Evolutionary conservation across 2,329 filamentous ascomycete species (phyloP).

Genomic region (Verticillium tricorpus): DNA sequence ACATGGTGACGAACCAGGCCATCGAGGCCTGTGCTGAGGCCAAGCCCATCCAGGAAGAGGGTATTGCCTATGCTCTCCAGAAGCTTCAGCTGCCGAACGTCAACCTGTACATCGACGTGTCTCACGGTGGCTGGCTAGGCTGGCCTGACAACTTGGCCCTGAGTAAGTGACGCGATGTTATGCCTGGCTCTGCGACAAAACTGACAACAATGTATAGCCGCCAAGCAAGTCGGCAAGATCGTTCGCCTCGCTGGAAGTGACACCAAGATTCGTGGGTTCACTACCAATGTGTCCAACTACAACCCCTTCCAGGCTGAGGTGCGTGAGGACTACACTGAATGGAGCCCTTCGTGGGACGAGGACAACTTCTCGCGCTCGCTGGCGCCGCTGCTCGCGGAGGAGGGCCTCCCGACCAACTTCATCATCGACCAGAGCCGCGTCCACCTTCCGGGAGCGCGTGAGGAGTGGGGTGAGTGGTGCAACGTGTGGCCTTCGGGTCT

Average conservation of each 20-base stretch:
- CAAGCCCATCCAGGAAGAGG: constrained; percentile 28
- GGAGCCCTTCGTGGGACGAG: constrained; percentile 31
- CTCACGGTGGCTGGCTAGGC: constrained; percentile 39
- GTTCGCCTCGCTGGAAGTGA: constrained; percentile 22
- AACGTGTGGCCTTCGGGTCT: constrained; percentile 31
- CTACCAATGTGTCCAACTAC: constrained; percentile 37
- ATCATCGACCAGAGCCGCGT: constrained; percentile 37
- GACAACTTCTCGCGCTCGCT: constrained; percentile 31
- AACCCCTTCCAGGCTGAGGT: constrained; percentile 26
- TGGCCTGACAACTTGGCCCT: constrained; percentile 33
- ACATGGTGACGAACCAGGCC: constrained; percentile 32
- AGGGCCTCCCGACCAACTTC: constrained; percentile 33
- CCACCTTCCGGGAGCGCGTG: constrained; percentile 25
- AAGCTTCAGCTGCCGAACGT: constrained; percentile 32
- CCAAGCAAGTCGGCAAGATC: constrained; percentile 30
- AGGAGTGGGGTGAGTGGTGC: constrained; percentile 36
- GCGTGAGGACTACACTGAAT: constrained; percentile 34
- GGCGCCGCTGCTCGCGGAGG: constrained; percentile 25
- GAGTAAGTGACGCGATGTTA: constrained; percentile 14
- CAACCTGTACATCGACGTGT: constrained; percentile 35
- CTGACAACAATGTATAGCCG: constrained; percentile 18
- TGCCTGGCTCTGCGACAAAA: background rate
- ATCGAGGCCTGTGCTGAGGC: constrained; percentile 29
- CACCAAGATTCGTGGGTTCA: constrained; percentile 29
- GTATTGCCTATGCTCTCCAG: constrained; percentile 35